Percentiles rank a stretch among this genome's conserved stretches.
Conservation (phyloP, 2,329 filamentous ascomycete genomes). For the Blastomyces gilchristii region DNA sequence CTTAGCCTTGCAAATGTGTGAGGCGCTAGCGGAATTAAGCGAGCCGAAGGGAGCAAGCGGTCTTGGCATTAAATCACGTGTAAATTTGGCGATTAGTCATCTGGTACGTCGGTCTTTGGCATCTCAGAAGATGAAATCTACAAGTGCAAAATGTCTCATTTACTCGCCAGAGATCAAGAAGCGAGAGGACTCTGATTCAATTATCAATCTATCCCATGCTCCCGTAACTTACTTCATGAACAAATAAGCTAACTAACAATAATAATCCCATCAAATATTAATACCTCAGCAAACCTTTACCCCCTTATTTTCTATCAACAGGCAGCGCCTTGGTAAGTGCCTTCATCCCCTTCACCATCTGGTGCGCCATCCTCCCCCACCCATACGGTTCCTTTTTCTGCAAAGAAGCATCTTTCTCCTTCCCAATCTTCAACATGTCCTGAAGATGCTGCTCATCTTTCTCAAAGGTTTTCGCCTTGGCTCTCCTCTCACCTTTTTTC, state of each 20-base stretch:
- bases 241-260: background rate
- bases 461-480: constrained; percentile 5
- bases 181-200: background rate
- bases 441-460: constrained; percentile 16
- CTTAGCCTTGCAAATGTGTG: constrained; percentile 26
- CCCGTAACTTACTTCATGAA: background rate
- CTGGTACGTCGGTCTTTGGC: background rate
- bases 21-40: constrained; percentile 34
- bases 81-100: background rate
- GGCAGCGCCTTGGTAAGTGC: constrained; percentile 13
- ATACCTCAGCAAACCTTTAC: background rate
- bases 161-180: background rate
- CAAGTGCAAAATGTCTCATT: too few relatives aligned
- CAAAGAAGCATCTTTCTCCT: background rate
- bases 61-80: constrained; percentile 17
- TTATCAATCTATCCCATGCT: background rate
- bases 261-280: background rate
- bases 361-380: constrained; percentile 16
- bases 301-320: background rate
- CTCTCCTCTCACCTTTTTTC: background rate
- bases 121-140: too few relatives aligned
- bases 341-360: constrained; percentile 13
- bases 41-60: constrained; percentile 19
- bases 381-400: constrained; percentile 9
- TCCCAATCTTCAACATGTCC: constrained; percentile 17